phyloP scores from a whole-genome alignment of 202 grass and related monocot genomes.

The Zoysia matrella region DNA sequence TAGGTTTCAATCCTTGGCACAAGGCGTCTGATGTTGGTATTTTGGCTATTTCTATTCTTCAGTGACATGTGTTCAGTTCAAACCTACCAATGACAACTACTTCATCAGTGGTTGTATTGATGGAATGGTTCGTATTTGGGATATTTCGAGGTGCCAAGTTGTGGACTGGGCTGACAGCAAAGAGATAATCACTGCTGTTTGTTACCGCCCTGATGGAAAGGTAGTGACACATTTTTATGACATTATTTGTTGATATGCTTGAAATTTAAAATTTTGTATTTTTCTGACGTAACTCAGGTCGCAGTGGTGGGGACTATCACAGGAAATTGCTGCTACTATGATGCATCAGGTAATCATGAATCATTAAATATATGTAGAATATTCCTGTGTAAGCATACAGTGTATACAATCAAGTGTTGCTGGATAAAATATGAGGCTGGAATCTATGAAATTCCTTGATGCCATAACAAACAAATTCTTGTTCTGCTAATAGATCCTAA shows the following conservation, averaged over 20 bases:
- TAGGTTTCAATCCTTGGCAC: conserved; percentile 8
- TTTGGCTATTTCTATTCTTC: conserved; percentile 43
- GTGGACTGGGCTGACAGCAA: conserved; percentile 38
- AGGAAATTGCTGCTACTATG: conserved; percentile 70
- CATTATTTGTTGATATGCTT: conserved; percentile 15
- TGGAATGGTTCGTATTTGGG: too few relatives aligned
- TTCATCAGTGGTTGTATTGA: conserved; percentile 36
- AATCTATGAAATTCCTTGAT: background rate
- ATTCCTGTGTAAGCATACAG: background rate
- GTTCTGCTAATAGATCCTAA: background rate
- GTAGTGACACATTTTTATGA: conserved; percentile 39
- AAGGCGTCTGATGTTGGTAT: background rate
- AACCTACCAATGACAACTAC: conserved; percentile 58
- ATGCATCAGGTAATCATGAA: conserved; percentile 70
- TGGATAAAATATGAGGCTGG: conserved; percentile 3
- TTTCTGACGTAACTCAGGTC: conserved; percentile 52
- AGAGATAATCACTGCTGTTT: conserved; percentile 79
- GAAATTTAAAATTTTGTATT: conserved; percentile 31
- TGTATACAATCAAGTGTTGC: background rate
- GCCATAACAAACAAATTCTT: background rate
- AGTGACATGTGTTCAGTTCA: conserved; percentile 81
- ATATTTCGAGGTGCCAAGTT: too few relatives aligned
- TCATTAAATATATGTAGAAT: background rate
- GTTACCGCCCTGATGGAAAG: conserved; percentile 76
- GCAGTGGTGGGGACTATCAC: conserved; percentile 75